Percentiles rank a stretch among this genome's conserved stretches.
Conservation (phyloP, 2,329 filamentous ascomycete species). For the Epichloe aotearoae region DNA sequence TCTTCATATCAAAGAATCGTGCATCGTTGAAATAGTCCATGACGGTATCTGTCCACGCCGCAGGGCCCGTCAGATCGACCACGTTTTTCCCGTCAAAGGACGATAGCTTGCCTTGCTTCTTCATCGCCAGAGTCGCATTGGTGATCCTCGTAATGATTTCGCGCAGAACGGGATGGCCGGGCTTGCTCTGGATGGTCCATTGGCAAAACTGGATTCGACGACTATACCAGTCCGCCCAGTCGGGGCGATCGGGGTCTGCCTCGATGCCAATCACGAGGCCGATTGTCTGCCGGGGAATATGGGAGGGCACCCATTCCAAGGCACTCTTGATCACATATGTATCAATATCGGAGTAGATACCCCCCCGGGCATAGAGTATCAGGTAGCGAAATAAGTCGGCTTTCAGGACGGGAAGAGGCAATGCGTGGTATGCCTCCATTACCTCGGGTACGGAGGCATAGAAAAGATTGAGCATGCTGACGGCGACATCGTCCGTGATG, state of each 20-base stretch:
- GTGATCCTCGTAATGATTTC: constrained; percentile 83
- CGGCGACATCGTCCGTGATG: constrained; percentile 78
- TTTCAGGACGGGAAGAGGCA: constrained; percentile 64
- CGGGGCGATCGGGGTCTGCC: constrained; percentile 81
- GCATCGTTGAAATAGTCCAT: constrained; percentile 91
- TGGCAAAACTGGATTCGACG: constrained; percentile 96
- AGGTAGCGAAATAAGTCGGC: constrained; percentile 71
- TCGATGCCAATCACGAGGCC: constrained; percentile 91
- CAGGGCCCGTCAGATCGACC: constrained; percentile 89
- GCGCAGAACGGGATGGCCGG: constrained; percentile 81
- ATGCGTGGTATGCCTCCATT: constrained; percentile 58
- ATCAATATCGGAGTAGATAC: constrained; percentile 82
- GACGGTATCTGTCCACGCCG: constrained; percentile 83
- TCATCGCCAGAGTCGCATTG: constrained; percentile 61
- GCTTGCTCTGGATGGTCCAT: constrained; percentile 95
- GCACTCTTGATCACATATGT: constrained; percentile 75
- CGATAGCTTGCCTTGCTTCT: constrained; percentile 51
- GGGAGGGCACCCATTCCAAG: constrained; percentile 71
- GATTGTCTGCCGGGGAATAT: constrained; percentile 62
- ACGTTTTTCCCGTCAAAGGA: constrained; percentile 54
- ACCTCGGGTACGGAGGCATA: constrained; percentile 75
- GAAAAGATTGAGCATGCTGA: constrained; percentile 69
- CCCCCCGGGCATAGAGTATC: constrained; percentile 47
- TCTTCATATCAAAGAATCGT: constrained; percentile 70
- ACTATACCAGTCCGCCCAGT: constrained; percentile 95